phyloP scores from a whole-genome alignment of 257 asterid species.

The Linderniella brevidens region DNA sequence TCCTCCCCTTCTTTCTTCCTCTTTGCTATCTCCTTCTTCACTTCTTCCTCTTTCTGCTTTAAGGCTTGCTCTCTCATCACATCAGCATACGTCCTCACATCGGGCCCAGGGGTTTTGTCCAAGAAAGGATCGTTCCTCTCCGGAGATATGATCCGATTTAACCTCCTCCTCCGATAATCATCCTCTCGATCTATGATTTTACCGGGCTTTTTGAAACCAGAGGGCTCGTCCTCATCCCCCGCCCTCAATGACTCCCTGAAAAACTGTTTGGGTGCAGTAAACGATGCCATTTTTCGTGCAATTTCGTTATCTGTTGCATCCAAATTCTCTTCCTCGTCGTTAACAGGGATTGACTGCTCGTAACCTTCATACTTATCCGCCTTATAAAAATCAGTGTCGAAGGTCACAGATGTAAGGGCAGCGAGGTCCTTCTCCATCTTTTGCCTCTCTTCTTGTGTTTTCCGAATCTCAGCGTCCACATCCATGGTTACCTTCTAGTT shows the following conservation, averaged over 20 bases:
- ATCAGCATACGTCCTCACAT: conserved; percentile 81
- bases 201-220: conserved; percentile 58
- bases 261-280: conserved; percentile 66
- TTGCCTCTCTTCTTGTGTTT: conserved; percentile 59
- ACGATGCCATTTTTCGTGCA: conserved; percentile 61
- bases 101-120: conserved; percentile 84
- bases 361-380: conserved; percentile 60
- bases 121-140: conserved; percentile 71
- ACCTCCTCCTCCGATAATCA: conserved; percentile 65
- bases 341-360: conserved; percentile 62
- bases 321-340: conserved; percentile 49
- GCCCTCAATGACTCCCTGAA: conserved; percentile 52
- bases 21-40: conserved; percentile 60
- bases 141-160: conserved; percentile 68
- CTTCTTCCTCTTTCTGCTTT: conserved; percentile 69
- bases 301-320: conserved; percentile 60
- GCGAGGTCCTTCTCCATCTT: conserved; percentile 88
- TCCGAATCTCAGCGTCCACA: conserved; percentile 50
- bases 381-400: conserved; percentile 59
- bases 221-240: conserved; percentile 49
- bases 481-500: not conserved
- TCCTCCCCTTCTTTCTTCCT: conserved; percentile 72
- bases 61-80: conserved; percentile 65
- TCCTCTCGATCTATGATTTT: conserved; percentile 83
- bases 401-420: conserved; percentile 47